Base-by-base conservation (phyloP, 192 early-diverging fungal species). In the Coemansia sp. region DNA sequence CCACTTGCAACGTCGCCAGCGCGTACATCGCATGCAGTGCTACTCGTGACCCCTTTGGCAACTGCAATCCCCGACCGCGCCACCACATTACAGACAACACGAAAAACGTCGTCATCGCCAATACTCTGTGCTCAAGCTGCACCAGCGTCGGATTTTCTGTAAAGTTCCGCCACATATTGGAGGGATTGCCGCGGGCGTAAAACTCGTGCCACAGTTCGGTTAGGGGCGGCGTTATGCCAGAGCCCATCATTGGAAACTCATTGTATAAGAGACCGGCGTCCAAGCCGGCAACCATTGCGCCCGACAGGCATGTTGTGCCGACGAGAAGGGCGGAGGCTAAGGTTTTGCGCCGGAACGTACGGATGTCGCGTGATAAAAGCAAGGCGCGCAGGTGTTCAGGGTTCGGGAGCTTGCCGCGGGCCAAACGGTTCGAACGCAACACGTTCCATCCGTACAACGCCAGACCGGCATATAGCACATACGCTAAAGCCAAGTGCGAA, bases 211-310 rank as follows among this genome's bases (percentile, higher is more conserved):
- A 84, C 12, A 93, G 83, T 57, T 93, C 89, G 3, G 74, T 68
- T 22, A 71, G 79, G 12, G 89, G 89, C 34, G 94, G 96, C 15
- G 94, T 74, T n/a, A 94, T 62, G 8, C 88, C 85, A 26, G 83
- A 81, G 52, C 94, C 97, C 97, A 98, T 98, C 51, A 84, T 82
- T 2, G 97, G 97, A 71, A 93, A 98, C 83, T 95, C 94, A 81
- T 98, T 95, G 84, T 97, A 98, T 52, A 97, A 86, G 23, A 98
- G 79, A 8, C 97, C 96, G 34, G 96, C 96, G 70, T 98, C 96
- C 22, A 98, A 82, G 15, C 96, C 96, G 44, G 96, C 96, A 8
- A 98, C 96, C 73, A 96, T 89, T 21, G 91, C 96, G 55, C 95
- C 94, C 4, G 93, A 93, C 58, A 98, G 75, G 17, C 91, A 90